Conservation (phyloP, 208 protist species). For the Acanthamoeba triangularis region DNA sequence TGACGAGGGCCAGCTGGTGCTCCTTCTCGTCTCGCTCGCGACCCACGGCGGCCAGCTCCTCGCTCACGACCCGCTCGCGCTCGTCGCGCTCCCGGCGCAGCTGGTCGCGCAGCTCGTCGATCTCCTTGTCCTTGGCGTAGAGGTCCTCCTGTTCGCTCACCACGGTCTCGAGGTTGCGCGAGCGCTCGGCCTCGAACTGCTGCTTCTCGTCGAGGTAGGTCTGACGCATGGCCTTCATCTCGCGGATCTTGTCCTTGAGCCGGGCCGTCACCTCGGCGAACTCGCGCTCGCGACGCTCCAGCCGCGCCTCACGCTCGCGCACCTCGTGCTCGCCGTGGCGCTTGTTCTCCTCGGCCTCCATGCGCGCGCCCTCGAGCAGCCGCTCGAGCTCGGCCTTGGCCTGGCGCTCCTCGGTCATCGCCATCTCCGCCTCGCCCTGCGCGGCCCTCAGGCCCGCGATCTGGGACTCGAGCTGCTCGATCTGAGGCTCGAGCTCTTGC, state of each 20-base stretch:
- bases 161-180: constrained; percentile 10
- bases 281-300: background rate
- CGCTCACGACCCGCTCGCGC: background rate
- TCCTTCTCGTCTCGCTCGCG: constrained; percentile 35
- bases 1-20: constrained; percentile 6
- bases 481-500: background rate
- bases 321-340: background rate
- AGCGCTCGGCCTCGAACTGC: constrained; percentile 17
- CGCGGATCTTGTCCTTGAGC: constrained; percentile 22
- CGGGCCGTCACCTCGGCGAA: background rate
- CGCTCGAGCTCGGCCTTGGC: background rate
- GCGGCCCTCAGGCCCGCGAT: background rate
- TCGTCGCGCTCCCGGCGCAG: background rate
- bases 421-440: background rate
- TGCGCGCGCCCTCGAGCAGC: background rate
- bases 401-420: background rate
- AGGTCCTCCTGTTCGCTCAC: background rate
- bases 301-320: background rate
- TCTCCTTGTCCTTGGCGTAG: background rate
- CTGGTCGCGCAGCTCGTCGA: constrained; percentile 2
- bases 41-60: background rate
- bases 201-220: constrained; percentile 47
- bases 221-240: background rate
- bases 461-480: background rate
- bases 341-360: constrained; percentile 5